Conservation (phyloP, 2,329 filamentous ascomycete genomes). For the Phialocephala subalpina region DNA sequence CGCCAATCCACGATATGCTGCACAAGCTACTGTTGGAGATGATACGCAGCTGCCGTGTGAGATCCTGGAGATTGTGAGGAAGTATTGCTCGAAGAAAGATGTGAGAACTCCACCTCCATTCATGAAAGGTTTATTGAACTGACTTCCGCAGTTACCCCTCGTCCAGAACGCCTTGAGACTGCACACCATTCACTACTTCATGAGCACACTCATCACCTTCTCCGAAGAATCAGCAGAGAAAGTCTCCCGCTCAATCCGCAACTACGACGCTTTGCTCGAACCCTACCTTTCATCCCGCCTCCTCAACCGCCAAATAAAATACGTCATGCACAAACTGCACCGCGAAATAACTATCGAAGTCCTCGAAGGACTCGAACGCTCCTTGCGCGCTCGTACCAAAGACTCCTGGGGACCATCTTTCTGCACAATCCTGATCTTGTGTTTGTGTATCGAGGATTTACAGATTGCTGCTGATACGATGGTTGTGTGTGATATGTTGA, state of each 20-base stretch:
- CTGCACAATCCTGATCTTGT: conserved; percentile 35
- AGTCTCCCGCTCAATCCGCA: conserved; percentile 22
- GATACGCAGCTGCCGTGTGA: conserved; percentile 20
- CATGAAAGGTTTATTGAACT: background rate
- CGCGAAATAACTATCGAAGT: conserved; percentile 30
- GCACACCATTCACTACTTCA: conserved; percentile 40
- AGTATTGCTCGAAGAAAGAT: conserved; percentile 27
- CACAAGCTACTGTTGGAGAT: conserved; percentile 32
- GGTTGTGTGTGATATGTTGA: conserved; percentile 33
- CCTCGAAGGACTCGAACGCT: conserved; percentile 35
- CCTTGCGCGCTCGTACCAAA: conserved; percentile 30
- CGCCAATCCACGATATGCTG: conserved; percentile 27
- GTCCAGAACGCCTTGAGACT: conserved; percentile 35
- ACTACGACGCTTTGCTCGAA: conserved; percentile 17
- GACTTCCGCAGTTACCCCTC: conserved; percentile 28
- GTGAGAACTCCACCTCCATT: conserved; percentile 20
- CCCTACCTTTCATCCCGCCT: conserved; percentile 35
- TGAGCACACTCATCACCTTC: conserved; percentile 36
- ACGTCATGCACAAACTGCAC: conserved; percentile 35
- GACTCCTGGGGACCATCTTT: conserved; percentile 39
- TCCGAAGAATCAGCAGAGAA: conserved; percentile 26
- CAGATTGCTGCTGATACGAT: conserved; percentile 35
- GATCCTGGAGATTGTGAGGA: conserved; percentile 29
- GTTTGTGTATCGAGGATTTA: conserved; percentile 38
- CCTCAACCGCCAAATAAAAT: conserved; percentile 38